These are phyloP conservation scores for Aspergillus sp. DNA, from an alignment of 2,329 filamentous ascomycete species.

Conservation along the genomic window DNA sequence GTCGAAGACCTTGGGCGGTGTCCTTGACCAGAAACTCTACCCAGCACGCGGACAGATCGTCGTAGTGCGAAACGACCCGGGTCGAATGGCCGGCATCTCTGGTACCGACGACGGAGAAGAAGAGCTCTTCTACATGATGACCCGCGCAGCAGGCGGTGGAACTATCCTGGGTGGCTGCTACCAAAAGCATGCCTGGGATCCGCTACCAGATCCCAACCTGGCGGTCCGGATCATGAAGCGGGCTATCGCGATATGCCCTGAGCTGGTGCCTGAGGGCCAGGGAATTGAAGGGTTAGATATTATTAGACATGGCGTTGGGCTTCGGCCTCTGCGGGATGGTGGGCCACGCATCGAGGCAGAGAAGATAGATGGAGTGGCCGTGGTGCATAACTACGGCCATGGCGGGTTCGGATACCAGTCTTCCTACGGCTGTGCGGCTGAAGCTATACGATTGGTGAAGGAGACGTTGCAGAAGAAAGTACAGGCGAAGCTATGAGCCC, in stretches of 20 bases:
- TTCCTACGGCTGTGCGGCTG: conserved; percentile 71
- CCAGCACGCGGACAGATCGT: conserved; percentile 84
- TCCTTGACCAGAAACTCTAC: conserved; percentile 72
- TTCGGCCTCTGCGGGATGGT: conserved; percentile 74
- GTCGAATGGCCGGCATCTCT: conserved; percentile 70
- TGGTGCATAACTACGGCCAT: conserved; percentile 52
- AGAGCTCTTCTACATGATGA: conserved; percentile 82
- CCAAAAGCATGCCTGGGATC: conserved; percentile 78
- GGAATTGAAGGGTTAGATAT: conserved; percentile 75
- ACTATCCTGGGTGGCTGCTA: conserved; percentile 87
- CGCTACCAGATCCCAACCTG: conserved; percentile 76
- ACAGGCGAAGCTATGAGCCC: conserved; percentile 38
- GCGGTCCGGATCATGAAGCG: conserved; percentile 83
- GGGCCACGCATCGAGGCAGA: conserved; percentile 79
- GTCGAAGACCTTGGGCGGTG: conserved; percentile 76
- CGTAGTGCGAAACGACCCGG: conserved; percentile 77
- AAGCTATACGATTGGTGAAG: conserved; percentile 68
- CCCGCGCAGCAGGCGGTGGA: conserved; percentile 74
- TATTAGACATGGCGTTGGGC: conserved; percentile 78
- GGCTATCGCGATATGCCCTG: conserved; percentile 41
- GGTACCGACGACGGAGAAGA: conserved; percentile 74
- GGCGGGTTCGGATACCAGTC: conserved; percentile 66
- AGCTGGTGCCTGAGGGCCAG: conserved; percentile 56
- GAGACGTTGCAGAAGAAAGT: conserved; percentile 47
- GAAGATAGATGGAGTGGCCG: conserved; percentile 62